Conservation (phyloP, 2,329 filamentous ascomycete species). For the Botrytis squamosa region DNA sequence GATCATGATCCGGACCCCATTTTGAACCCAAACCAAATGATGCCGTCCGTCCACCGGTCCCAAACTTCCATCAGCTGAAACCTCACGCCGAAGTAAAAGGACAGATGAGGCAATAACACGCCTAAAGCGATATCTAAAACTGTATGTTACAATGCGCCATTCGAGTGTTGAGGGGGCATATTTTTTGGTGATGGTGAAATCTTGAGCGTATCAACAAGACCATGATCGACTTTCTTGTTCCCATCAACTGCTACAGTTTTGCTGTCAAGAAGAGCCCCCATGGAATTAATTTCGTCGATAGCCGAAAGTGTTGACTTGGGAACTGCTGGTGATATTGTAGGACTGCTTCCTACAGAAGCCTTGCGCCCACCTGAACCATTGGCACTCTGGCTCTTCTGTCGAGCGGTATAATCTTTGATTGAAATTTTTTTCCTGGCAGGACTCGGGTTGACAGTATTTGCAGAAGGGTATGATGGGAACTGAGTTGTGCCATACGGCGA, state of each 20-base stretch:
- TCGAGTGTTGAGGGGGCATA: conserved; percentile 28
- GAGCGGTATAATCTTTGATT: conserved; percentile 63
- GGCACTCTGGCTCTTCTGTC: conserved; percentile 42
- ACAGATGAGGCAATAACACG: conserved; percentile 27
- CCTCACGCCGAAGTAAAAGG: conserved; percentile 30
- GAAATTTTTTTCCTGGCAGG: conserved; percentile 63
- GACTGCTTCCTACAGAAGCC: conserved; percentile 33
- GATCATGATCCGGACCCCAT: conserved; percentile 30
- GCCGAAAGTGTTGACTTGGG: conserved; percentile 43
- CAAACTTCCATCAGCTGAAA: conserved; percentile 28
- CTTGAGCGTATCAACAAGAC: conserved; percentile 22
- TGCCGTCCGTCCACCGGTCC: conserved; percentile 23
- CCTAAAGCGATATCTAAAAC: conserved; percentile 32
- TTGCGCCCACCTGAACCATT: conserved; percentile 29
- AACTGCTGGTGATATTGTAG: conserved; percentile 38
- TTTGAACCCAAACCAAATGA: conserved; percentile 30
- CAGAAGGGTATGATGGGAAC: conserved; percentile 46
- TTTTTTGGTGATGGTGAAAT: conserved; percentile 25
- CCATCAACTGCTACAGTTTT: conserved; percentile 40
- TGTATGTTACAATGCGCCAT: conserved; percentile 43
- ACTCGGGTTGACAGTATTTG: conserved; percentile 50
- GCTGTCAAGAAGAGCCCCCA: conserved; percentile 37
- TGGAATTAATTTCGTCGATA: conserved; percentile 45
- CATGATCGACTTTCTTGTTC: conserved; percentile 37
- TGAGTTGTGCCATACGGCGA: conserved; percentile 50